Conservation (phyloP, 257 asterid species). For the Solanum chilense region DNA sequence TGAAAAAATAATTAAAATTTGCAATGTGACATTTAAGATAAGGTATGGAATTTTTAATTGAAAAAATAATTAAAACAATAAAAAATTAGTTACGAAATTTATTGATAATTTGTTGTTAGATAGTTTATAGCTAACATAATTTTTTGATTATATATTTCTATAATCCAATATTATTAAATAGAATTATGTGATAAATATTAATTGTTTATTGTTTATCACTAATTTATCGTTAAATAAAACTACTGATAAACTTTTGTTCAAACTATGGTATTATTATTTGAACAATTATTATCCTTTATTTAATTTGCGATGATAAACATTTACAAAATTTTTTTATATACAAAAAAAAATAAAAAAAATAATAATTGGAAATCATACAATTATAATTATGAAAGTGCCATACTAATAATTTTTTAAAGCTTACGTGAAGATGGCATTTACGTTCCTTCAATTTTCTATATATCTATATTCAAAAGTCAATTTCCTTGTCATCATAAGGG, state of each 20-base stretch:
- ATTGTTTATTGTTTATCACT: too few relatives aligned
- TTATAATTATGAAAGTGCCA: background rate
- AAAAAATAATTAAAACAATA: background rate
- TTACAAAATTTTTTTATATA: background rate
- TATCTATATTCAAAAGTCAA: background rate
- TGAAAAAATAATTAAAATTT: background rate
- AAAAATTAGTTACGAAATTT: background rate
- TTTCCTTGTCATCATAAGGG: background rate
- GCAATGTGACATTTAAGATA: background rate
- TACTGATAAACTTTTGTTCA: background rate
- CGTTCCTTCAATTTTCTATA: background rate
- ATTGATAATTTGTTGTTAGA: too few relatives aligned
- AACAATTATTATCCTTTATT: too few relatives aligned
- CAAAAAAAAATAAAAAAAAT: background rate
- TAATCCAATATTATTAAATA: background rate
- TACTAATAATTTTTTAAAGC: background rate
- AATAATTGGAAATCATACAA: background rate
- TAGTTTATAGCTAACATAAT: too few relatives aligned
- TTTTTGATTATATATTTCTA: too few relatives aligned
- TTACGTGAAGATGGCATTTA: background rate
- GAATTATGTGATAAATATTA: too few relatives aligned
- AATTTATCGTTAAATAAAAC: background rate
- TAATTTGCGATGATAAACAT: background rate
- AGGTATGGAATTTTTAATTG: background rate
- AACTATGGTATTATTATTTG: too few relatives aligned